Percentiles rank a stretch among this genome's conserved stretches.
These are phyloP conservation scores for Phlebiopsis flavidoalba DNA, from an alignment of 768 basidiomycete species.

Conservation along the genomic window DNA sequence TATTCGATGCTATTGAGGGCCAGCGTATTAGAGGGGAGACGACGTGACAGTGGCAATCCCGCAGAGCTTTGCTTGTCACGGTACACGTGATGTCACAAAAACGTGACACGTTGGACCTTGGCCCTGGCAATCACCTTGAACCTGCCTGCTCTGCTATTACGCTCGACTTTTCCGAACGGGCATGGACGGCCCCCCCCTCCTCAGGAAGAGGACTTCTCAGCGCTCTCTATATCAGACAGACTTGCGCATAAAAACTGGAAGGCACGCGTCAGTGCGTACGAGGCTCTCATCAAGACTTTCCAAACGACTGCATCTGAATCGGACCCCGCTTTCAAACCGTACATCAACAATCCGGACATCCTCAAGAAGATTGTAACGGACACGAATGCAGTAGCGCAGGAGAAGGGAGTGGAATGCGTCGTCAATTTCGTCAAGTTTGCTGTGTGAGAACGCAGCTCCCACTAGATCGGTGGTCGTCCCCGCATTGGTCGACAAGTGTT, in stretches of 20 bases:
- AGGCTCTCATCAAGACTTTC: conserved; percentile 81
- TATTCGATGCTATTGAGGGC: no score
- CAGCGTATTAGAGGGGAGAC: no score
- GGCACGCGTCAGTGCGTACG: conserved; percentile 91
- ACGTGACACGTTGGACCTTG: background rate
- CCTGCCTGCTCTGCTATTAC: background rate
- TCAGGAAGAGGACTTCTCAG: conserved; percentile 89
- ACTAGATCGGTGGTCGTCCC: conserved; percentile 79
- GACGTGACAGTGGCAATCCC: no score
- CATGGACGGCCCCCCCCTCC: conserved; percentile 93
- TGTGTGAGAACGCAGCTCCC: conserved; percentile 81
- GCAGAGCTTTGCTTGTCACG: background rate
- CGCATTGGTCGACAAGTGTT: conserved; percentile 93
- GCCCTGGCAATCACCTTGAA: background rate
- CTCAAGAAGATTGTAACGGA: conserved; percentile 88
- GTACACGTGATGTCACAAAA: conserved; percentile 4
- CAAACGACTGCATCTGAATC: conserved; percentile 86
- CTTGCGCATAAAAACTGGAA: conserved; percentile 98
- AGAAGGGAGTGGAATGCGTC: conserved; percentile 92
- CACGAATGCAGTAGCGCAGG: conserved; percentile 94
- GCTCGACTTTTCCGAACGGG: conserved; percentile 7
- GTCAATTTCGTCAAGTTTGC: conserved; percentile 85
- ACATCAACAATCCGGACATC: conserved; percentile 67
- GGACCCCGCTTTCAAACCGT: conserved; percentile 92
- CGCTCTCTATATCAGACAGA: conserved; percentile 71